A percentile compares a stretch with the other conserved stretches of the same genome.
phyloP scores from a whole-genome alignment of 2,329 filamentous ascomycete species.

The Pseudogymnoascus sp. region DNA sequence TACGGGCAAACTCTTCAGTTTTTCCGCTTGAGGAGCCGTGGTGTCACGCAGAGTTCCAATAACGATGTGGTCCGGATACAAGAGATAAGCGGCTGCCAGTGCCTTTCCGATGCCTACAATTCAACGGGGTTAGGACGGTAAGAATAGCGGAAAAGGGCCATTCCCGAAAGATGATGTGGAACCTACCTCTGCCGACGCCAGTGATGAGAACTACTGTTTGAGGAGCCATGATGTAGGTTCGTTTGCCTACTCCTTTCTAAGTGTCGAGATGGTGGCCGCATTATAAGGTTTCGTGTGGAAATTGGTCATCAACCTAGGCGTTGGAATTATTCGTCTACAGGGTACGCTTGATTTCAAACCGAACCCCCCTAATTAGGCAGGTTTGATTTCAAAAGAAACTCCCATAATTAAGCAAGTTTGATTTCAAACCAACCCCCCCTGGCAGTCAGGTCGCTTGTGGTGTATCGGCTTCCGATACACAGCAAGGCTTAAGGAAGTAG shows the following conservation, averaged over 20 bases:
- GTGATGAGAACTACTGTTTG: neutral
- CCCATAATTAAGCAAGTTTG: neutral
- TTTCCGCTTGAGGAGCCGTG: neutral
- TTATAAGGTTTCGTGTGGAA: neutral
- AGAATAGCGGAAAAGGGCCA: neutral
- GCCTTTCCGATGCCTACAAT: neutral
- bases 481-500: constrained; percentile 30
- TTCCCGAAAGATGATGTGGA: neutral
- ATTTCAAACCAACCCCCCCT: neutral
- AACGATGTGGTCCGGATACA: neutral
- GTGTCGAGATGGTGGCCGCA: neutral
- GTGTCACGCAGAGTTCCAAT: neutral
- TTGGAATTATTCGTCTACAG: neutral
- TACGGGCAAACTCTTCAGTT: neutral
- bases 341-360: neutral
- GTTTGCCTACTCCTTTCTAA: neutral
- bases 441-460: neutral
- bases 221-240: neutral
- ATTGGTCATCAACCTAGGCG: neutral
- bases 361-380: neutral
- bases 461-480: constrained; percentile 18
- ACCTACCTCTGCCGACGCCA: neutral
- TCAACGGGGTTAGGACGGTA: neutral
- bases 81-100: neutral
- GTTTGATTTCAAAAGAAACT: neutral